Base-by-base conservation (phyloP, 2,329 filamentous ascomycete species). In the Beauveria sp. region DNA sequence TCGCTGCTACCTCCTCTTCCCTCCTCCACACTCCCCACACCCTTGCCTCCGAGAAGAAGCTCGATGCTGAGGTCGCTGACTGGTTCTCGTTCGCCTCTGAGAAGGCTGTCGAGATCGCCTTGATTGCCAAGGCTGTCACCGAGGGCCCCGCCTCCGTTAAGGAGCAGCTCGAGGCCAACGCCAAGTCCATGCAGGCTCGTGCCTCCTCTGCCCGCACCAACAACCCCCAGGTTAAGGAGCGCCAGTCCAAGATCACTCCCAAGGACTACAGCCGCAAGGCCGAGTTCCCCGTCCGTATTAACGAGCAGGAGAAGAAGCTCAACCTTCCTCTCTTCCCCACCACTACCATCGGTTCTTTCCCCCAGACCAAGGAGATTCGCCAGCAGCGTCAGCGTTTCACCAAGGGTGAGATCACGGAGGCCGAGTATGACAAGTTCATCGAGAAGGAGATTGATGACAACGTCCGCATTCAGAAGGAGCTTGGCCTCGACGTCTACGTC, bases 341-440 rank as follows among this genome's bases (percentile, higher is more conserved):
- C 74, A 99, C 95, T 77, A 99, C 95, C 76, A 99, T 99, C 69
- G 95, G 95, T 70, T 98, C 93, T 62, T 99, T 99, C 90, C 95
- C 95, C 70, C 95, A 99, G 85, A 99, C 95, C 77, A 93, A 93
- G 85, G 91, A 98, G 79, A 99, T 99, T 81, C 92, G 95, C 81
- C 81, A 96, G 71, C 87, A 93, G 81, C 90, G 95, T 74, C 96
- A 95, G 86, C 96, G 95, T 85, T 91, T 97, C 83, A 96, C 93
- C 84, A 99, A 99, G 88, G 90, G 89, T 74, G 93, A 98, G 79
- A 98, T 99, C 78, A 93, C 88, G 57, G 83, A 87, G 70, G 84
- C 88, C 74, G 81, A 98, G 81, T 99, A 99, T 79, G 95, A 99
- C 82, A 90, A 91, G 79, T 99, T 99, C 85, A 99, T 99, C 70